Conservation (phyloP, 1,139 yeast genomes). For the Yamadazyma atmosphaerica region DNA sequence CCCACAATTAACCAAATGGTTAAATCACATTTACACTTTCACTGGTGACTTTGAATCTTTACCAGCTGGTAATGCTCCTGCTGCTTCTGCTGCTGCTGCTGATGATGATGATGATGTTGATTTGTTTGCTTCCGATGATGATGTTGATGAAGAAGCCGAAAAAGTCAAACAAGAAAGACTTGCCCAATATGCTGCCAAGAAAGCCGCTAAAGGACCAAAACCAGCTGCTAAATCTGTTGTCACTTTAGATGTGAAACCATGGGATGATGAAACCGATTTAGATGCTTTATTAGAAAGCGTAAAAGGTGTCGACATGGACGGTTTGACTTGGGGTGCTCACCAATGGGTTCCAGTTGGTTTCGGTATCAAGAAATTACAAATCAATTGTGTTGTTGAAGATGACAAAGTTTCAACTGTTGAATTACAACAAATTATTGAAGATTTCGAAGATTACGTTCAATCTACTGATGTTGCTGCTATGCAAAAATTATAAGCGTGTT, state of each 20-base stretch:
- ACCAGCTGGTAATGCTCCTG: slow-evolving; percentile 74
- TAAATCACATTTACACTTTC: slow-evolving; percentile 94
- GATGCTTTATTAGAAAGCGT: slow-evolving; percentile 85
- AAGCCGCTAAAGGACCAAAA: slow-evolving; percentile 96
- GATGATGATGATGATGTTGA: slow-evolving; percentile 92
- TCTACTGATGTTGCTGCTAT: slow-evolving; percentile 98
- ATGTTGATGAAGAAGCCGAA: slow-evolving; percentile 96
- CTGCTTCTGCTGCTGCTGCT: slow-evolving; percentile 62
- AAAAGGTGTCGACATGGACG: slow-evolving; percentile 81
- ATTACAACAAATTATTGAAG: slow-evolving; percentile 82
- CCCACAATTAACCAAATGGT: slow-evolving; percentile 98
- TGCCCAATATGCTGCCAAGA: slow-evolving; percentile 96
- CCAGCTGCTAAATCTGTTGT: slow-evolving; percentile 98
- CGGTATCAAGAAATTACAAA: slow-evolving; percentile 99
- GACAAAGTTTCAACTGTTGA: slow-evolving; percentile 92
- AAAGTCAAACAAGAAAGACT: slow-evolving; percentile 94
- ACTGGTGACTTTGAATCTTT: slow-evolving; percentile 77
- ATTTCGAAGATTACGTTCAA: slow-evolving; percentile 98
- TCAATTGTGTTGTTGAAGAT: slow-evolving; percentile 97
- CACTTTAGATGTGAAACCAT: slow-evolving; percentile 97
- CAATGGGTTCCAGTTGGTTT: slow-evolving; percentile 96
- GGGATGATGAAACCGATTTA: slow-evolving; percentile 99
- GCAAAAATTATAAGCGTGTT: slow-evolving; percentile 75
- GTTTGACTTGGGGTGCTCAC: slow-evolving; percentile 98
- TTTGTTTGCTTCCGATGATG: slow-evolving; percentile 92